Evolutionary conservation across 1,284 basidiomycete genomes (phyloP), one percentile per base, ranked within the genome.

Genomic region (Moniliella sp.): DNA sequence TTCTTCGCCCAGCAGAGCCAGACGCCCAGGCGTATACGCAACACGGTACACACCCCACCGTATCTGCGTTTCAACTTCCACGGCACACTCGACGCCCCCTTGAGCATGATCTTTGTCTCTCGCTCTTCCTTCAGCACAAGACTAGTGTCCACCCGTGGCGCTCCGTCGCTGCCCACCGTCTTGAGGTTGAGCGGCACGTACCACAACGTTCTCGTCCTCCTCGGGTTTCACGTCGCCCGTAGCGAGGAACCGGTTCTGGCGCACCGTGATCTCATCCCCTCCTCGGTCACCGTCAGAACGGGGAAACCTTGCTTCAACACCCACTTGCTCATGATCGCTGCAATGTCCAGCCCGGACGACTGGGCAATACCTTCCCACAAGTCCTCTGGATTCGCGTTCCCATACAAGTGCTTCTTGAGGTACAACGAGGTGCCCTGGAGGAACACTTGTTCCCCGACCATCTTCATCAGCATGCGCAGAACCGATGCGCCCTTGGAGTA

Each of bases 201-300:
- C 86, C 88, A 94, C 40, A 83, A 67, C 2, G 82, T 91, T n/a
- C 63, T 82, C 68, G 56, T 94, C 86, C 45, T 94, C 79, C 54
- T 82, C 73, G 0, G 73, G 69, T 15, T 42, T 45, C 18, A 49
- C 41, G 18, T 57, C 71, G 3, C 83, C 84, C 2, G 75, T 80
- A 50, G 80, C 77, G 30, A 94, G 66, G 70, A 93, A 94, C 15
- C 88, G 73, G 61, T 91, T 82, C 64, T 97, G 88, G 26, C 75
- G 74, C 30, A 64, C 36, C 17, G 39, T 45, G 27, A 65, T 36
- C 16, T 35, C 28, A 29, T 70, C 71, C 1, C 62, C 27, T 50
- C 48, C 62, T 93, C 84, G 0, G 73, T 76, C 27, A 94, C 81
- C 11, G 74, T 78, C 32, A 97, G 61, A 15, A 94, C 74, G 3